Evolutionary conservation across 192 early-diverging fungal species (phyloP), one percentile per base, ranked within the genome.

Genomic region (Rhizophagus clarus): DNA sequence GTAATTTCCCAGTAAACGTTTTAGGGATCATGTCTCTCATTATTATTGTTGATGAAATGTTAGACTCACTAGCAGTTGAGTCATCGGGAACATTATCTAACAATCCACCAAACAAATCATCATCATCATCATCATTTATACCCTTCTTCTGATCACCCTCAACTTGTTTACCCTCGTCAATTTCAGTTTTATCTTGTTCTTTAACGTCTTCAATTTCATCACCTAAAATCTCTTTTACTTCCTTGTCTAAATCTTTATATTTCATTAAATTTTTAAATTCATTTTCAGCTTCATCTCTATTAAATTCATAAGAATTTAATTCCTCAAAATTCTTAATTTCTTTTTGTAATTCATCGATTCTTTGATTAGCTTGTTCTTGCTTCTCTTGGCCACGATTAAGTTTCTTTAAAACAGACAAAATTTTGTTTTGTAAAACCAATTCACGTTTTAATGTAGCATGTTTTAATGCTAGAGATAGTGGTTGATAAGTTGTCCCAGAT

Each of bases 221-320:
- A 29, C 11, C 26, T 60, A 83, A 88, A 0, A 85, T 80, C 70
- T 84, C 84, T 61, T 87, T 85, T 15, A 79, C 61, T 47, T 88
- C 88, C 29, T 86, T 66, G 14, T 81, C 81, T 47, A 80, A 56
- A 22, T 56, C 17, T 22, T 72, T 47, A 87, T 22, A 60, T 79
- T 76, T 61, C 73, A 76, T 79, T 85, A 72, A 69, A 76, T 14
- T 34, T 81, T 83, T 51, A 84, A 67, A 61, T 87, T 67, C 72
- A 68, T 80, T 3, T 79, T 49, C 49, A 78, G 67, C 31, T 82
- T 76, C 2, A 76, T 22, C 17, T 15, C 80, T 83, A 20, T 40
- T 37, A 73, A 82, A 80, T 31, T 63, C 61, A 2, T 69, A 71
- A 40, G 37, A 7, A 0, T 5, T 7, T 40, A 11, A 40, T 15